Evolutionary conservation across 768 basidiomycete genomes (phyloP).

Genomic region (Leccinum subtestaceum): DNA sequence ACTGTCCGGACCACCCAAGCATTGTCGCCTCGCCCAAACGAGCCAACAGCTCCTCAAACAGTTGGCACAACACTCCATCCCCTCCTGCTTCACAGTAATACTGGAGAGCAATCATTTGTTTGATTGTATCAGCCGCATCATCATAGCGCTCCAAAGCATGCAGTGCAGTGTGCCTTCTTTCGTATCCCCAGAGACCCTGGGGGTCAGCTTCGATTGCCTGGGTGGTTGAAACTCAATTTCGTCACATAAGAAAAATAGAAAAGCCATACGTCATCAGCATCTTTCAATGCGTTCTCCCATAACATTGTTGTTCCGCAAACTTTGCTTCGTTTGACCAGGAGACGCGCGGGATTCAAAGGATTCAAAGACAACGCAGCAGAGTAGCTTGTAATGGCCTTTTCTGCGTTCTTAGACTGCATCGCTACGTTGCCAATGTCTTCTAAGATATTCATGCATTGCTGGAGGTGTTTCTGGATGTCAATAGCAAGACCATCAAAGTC

Average conservation of each 20-base stretch:
- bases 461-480: background rate
- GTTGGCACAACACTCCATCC: no score
- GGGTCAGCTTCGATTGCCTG: conserved; percentile 5
- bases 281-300: conserved; percentile 9
- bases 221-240: rapidly evolving
- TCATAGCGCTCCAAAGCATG: background rate
- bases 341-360: background rate
- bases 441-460: background rate
- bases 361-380: background rate
- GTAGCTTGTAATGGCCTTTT: background rate
- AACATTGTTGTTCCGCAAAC: background rate
- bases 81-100: no score
- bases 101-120: no score
- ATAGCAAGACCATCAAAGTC: no score
- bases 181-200: background rate
- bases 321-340: conserved; percentile 11
- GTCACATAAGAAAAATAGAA: no score
- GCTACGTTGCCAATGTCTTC: conserved; percentile 1
- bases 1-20: no score
- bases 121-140: background rate
- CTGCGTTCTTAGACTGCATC: background rate
- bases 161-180: background rate
- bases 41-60: no score
- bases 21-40: no score
- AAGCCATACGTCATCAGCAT: background rate